Base-by-base conservation (phyloP, 805 yeast genomes). In the Starmera pachycereana region DNA sequence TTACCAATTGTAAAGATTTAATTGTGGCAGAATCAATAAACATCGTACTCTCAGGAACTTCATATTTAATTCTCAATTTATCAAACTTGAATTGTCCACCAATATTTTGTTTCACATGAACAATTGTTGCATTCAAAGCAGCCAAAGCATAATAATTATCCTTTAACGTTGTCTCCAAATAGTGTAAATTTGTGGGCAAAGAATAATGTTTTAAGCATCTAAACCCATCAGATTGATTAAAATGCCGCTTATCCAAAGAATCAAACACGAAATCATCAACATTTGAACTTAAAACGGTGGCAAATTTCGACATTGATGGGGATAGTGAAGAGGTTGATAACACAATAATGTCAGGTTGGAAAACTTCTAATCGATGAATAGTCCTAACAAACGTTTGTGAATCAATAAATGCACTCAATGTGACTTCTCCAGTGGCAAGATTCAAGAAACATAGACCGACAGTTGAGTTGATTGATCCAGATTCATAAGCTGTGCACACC, bases 361-460 rank as follows among this genome's bases (percentile, higher is more conserved):
- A 53, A 1, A 68, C 51, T 14, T 57, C 59, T 1, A 69, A 38
- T 41, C 64, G 65, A 43, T 71, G 69, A 8, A 71, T 49, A 0
- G 72, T 66, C 35, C 73, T 52, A 3, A 69, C 68, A 40, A 58
- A 69, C 0, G 72, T 69, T 44, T 65, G 72, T 0, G 75, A 63
- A 45, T 71, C 76, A 14, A 60, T 51, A 12, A 63, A 53, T 12
- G 60, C 62, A 12, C 68, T 58, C 14, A 66, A 39, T 2, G 53
- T 54, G 41, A 70, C 40, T 30, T 56, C 61, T 4, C 71, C 72
- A 0, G 67, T 63, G 29, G 52, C 58, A 12, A 60, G 49, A 38
- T 63, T 56, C 5, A 67, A 40, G 33, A 67, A 56, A 36, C 71
- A 66, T 5, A 68, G 38, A 3, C 74, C 75, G 8, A 71, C 60